Evolutionary conservation across 2,329 filamentous ascomycete genomes (phyloP).

Genomic region (Colletotrichum cuscutae): DNA sequence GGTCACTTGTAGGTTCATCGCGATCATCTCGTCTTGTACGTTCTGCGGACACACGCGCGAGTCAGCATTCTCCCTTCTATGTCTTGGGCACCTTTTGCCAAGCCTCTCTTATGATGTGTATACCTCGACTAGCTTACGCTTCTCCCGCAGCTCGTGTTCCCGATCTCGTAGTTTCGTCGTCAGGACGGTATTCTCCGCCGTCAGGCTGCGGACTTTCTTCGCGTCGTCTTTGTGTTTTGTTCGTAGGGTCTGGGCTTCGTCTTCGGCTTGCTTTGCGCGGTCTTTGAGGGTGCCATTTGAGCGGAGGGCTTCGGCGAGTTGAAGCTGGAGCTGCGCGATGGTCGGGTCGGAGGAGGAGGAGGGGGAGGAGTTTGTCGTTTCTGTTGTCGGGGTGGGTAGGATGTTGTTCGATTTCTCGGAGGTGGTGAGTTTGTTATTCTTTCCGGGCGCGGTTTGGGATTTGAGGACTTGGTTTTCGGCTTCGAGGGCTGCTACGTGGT

Average conservation of each 20-base stretch:
- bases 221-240: constrained; percentile 68
- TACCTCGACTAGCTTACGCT: constrained; percentile 84
- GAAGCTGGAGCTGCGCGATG: constrained; percentile 67
- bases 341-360: constrained; percentile 44
- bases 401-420: constrained; percentile 32
- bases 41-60: constrained; percentile 56
- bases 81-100: too few species aligned
- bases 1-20: constrained; percentile 87
- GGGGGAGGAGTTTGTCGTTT: constrained; percentile 1
- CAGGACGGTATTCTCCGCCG: constrained; percentile 70
- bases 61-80: constrained; percentile 1
- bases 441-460: constrained; percentile 40
- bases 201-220: constrained; percentile 69
- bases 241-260: constrained; percentile 73
- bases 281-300: constrained; percentile 75
- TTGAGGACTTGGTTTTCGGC: constrained; percentile 62
- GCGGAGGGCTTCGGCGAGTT: constrained; percentile 81
- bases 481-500: constrained; percentile 73
- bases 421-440: constrained; percentile 33
- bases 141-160: constrained; percentile 86
- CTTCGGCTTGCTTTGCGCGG: constrained; percentile 69
- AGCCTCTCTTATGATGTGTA: not conserved
- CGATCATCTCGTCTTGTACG: constrained; percentile 92
- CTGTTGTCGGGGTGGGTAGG: not conserved
- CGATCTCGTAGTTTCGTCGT: constrained; percentile 78